These are phyloP conservation scores for Acephala macrosclerotiorum DNA, from an alignment of 2,329 filamentous ascomycete genomes.

Conservation along the genomic window DNA sequence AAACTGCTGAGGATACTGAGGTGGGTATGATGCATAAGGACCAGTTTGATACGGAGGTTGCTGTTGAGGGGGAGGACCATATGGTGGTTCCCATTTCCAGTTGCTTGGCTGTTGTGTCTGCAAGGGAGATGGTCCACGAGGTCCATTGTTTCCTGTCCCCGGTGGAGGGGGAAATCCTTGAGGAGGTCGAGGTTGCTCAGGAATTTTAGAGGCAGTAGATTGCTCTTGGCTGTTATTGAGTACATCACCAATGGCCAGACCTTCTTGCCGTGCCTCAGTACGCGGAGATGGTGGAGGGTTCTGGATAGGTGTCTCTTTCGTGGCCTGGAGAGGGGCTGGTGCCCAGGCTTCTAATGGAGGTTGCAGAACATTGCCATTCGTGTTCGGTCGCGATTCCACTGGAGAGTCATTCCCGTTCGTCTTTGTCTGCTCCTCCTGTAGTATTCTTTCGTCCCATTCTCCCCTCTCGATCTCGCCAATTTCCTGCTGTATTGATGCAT, in stretches of 20 bases:
- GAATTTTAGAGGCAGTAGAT: conserved; percentile 23
- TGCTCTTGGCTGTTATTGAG: conserved; percentile 35
- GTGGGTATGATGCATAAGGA: conserved; percentile 9
- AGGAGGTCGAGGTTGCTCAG: conserved; percentile 24
- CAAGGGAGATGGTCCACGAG: conserved; percentile 38
- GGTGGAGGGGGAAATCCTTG: conserved; percentile 27
- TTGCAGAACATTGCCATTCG: conserved; percentile 31
- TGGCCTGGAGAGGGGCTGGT: conserved; percentile 13
- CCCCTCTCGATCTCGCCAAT: conserved; percentile 72
- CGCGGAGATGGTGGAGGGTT: conserved; percentile 30
- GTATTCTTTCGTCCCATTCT: conserved; percentile 54
- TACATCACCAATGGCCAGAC: conserved; percentile 38
- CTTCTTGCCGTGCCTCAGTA: conserved; percentile 34
- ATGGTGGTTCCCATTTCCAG: conserved; percentile 40
- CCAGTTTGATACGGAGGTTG: conserved; percentile 1
- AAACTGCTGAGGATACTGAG: conserved; percentile 24
- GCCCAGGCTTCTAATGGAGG: conserved; percentile 19
- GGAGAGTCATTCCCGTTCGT: conserved; percentile 26
- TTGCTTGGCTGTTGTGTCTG: conserved; percentile 26
- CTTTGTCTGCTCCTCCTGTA: conserved; percentile 34
- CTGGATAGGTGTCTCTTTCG: conserved; percentile 17
- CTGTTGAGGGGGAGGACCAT: conserved; percentile 23
- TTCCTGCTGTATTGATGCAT: conserved; percentile 69
- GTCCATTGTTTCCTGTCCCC: conserved; percentile 34
- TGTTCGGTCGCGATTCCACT: conserved; percentile 18